Percentiles rank a stretch among this genome's conserved stretches.
Evolutionary conservation across 495 filamentous ascomycete species (phyloP).

Genomic region (Aspergillus leporis): DNA sequence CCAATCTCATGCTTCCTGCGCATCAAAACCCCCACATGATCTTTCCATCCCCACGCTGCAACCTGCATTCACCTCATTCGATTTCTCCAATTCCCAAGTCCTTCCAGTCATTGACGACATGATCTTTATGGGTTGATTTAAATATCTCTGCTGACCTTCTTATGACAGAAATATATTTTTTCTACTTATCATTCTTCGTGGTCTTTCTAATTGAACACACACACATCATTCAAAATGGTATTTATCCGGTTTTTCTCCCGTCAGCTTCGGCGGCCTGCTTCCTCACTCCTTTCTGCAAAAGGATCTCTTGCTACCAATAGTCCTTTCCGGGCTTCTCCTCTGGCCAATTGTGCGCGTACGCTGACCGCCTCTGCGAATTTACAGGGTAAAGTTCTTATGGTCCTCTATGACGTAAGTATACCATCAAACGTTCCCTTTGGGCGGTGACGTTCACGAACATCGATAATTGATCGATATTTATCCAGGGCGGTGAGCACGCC

Average conservation of each 20-base stretch:
- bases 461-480: not conserved
- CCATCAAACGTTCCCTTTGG: not conserved
- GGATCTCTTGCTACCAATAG: slow-evolving; percentile 24
- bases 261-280: slow-evolving; percentile 57
- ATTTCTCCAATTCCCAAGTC: slow-evolving; percentile 5
- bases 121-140: slow-evolving; percentile 13
- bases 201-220: not conserved
- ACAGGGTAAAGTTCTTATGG: slow-evolving; percentile 74
- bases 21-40: not conserved
- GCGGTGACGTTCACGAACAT: not conserved
- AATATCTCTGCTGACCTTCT: slow-evolving; percentile 21
- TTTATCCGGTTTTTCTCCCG: slow-evolving; percentile 62
- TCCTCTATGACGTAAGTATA: slow-evolving; percentile 71
- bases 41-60: slow-evolving; percentile 3
- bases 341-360: slow-evolving; percentile 45
- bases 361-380: slow-evolving; percentile 57
- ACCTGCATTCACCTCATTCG: slow-evolving; percentile 3
- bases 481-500: slow-evolving; percentile 67
- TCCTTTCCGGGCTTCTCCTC: slow-evolving; percentile 32
- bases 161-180: slow-evolving; percentile 7
- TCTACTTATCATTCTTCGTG: not conserved
- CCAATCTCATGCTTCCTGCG: not conserved
- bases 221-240: slow-evolving; percentile 62
- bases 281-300: slow-evolving; percentile 51
- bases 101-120: not conserved